These are phyloP conservation scores for Glycyrrhiza uralensis DNA, from an alignment of 306 rosid species.

Conservation along the genomic window DNA sequence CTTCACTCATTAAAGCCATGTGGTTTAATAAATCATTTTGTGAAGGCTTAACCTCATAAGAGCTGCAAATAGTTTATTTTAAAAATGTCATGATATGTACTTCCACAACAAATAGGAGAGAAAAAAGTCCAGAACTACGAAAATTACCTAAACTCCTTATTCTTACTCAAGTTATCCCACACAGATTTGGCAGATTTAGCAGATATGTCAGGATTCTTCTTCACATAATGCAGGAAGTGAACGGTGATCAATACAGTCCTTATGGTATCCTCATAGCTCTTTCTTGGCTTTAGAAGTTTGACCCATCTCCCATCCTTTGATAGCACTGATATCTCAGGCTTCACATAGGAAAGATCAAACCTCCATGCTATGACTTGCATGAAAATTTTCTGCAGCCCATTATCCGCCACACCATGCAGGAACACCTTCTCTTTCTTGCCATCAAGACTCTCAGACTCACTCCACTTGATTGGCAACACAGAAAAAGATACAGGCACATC, in stretches of 20 bases:
- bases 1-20: slow-evolving; percentile 33
- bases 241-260: slow-evolving; percentile 63
- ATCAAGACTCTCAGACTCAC: slow-evolving; percentile 35
- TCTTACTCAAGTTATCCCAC: slow-evolving; percentile 72
- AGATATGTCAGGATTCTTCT: slow-evolving; percentile 54
- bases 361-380: slow-evolving; percentile 74
- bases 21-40: slow-evolving; percentile 33
- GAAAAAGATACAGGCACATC: slow-evolving; percentile 60
- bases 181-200: slow-evolving; percentile 54
- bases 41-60: slow-evolving; percentile 43
- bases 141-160: slow-evolving; percentile 62
- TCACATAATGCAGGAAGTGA: slow-evolving; percentile 54
- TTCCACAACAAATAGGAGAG: background rate
- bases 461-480: slow-evolving; percentile 70
- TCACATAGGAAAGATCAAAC: slow-evolving; percentile 54
- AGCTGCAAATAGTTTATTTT: slow-evolving; percentile 42
- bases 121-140: background rate
- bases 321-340: slow-evolving; percentile 70
- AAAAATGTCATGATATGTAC: background rate
- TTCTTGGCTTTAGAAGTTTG: slow-evolving; percentile 75
- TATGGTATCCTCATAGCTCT: slow-evolving; percentile 59
- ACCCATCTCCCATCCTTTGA: slow-evolving; percentile 63
- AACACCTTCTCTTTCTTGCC: slow-evolving; percentile 37
- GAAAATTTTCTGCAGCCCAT: slow-evolving; percentile 62
- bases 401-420: slow-evolving; percentile 57